These are phyloP conservation scores for Crithidia bombi DNA, from an alignment of 208 protist species.

Conservation along the genomic window DNA sequence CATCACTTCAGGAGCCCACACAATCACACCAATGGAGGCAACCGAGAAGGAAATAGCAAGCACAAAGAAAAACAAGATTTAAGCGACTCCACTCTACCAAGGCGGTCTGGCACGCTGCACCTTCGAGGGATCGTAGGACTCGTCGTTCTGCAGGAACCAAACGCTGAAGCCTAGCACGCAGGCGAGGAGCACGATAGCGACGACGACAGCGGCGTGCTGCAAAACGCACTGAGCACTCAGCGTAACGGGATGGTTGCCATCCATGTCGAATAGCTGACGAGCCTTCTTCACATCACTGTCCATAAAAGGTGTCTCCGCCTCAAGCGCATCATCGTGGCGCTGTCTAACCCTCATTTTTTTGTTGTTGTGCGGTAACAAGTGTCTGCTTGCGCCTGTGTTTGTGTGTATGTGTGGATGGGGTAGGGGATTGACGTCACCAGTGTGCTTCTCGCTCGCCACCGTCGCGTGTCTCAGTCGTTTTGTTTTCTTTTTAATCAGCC, in stretches of 20 bases:
- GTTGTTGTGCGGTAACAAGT: background rate
- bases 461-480: too few species aligned
- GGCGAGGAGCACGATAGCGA: background rate
- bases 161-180: background rate
- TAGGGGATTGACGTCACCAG: too few species aligned
- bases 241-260: background rate
- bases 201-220: constrained; percentile 1
- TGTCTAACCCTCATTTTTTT: constrained; percentile 8
- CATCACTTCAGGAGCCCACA: too few species aligned
- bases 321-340: background rate
- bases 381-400: too few species aligned
- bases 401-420: too few species aligned
- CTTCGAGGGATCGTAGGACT: constrained; percentile 9
- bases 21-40: too few species aligned
- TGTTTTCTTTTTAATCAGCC: too few species aligned
- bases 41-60: background rate
- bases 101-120: constrained; percentile 1
- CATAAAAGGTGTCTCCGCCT: background rate
- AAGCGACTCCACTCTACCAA: background rate
- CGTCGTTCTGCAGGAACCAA: constrained; percentile 6
- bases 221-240: background rate
- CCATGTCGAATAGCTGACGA: background rate
- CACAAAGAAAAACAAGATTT: background rate
- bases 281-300: background rate
- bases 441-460: too few species aligned